Conservation (phyloP, 2,329 filamentous ascomycete species). For the Pseudocercospora crystallina region DNA sequence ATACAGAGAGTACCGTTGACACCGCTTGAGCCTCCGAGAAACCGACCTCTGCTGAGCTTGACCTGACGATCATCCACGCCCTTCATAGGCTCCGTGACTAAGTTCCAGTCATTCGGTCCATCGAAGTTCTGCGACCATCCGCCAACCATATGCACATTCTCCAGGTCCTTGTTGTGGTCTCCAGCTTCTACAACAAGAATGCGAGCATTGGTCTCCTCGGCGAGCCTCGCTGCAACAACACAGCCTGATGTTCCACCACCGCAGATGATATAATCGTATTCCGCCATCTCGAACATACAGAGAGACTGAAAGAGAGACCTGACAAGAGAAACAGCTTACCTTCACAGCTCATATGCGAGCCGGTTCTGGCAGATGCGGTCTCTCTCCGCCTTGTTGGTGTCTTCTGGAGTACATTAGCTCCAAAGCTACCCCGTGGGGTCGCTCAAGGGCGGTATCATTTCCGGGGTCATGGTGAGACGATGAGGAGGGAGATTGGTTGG, state of each 20-base stretch:
- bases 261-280: constrained; percentile 26
- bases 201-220: constrained; percentile 28
- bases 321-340: no score
- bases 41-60: constrained; percentile 44
- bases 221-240: constrained; percentile 29
- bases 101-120: constrained; percentile 45
- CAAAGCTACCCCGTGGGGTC: no score
- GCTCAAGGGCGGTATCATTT: no score
- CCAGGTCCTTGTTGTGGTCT: constrained; percentile 35
- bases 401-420: no score
- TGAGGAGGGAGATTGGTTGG: no score
- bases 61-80: constrained; percentile 41
- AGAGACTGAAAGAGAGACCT: not conserved
- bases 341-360: no score
- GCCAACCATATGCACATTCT: constrained; percentile 47
- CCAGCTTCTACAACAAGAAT: constrained; percentile 29
- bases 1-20: constrained; percentile 44
- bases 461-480: no score
- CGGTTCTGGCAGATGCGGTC: no score
- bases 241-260: constrained; percentile 33
- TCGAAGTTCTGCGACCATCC: constrained; percentile 44
- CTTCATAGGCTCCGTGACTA: constrained; percentile 42
- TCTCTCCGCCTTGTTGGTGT: no score
- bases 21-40: constrained; percentile 44
- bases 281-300: not conserved